A percentile compares a stretch with the other conserved stretches of the same genome.
These are phyloP conservation scores for Datura wrightii DNA, from an alignment of 257 asterid species.

Conservation along the genomic window DNA sequence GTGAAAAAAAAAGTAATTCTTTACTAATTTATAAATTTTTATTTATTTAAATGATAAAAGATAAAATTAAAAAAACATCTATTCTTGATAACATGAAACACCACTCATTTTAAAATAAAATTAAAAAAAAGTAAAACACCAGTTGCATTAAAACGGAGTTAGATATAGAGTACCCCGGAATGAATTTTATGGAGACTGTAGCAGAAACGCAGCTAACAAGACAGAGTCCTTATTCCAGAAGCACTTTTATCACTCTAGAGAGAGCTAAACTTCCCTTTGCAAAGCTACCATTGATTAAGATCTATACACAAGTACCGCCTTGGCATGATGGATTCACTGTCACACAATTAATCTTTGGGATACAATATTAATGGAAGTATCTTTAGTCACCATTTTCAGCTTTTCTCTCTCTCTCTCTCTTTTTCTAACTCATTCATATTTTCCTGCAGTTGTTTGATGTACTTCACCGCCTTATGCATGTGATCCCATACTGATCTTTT, in stretches of 20 bases:
- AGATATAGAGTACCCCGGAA: slow-evolving; percentile 45
- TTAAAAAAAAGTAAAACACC: too few species aligned
- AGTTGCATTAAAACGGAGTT: too few species aligned
- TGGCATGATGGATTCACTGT: slow-evolving; percentile 43
- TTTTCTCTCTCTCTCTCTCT: slow-evolving; percentile 48
- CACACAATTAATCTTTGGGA: slow-evolving; percentile 29
- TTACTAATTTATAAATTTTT: too few species aligned
- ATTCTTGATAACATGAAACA: too few species aligned
- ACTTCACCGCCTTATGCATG: slow-evolving; percentile 48
- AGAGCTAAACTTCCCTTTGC: slow-evolving; percentile 33
- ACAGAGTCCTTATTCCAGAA: slow-evolving; percentile 43
- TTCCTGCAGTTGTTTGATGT: slow-evolving; percentile 49
- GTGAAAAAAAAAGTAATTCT: too few species aligned
- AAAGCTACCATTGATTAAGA: slow-evolving; percentile 39
- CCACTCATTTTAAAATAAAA: too few species aligned
- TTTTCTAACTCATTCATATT: slow-evolving; percentile 42
- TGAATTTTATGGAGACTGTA: slow-evolving; percentile 47
- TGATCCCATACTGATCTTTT: slow-evolving; percentile 57
- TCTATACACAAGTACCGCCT: slow-evolving; percentile 45
- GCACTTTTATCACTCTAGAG: slow-evolving; percentile 47
- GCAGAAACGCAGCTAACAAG: slow-evolving; percentile 51
- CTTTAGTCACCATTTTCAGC: background rate
- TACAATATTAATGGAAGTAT: background rate
- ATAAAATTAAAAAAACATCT: too few species aligned
- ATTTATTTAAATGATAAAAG: too few species aligned